Evolutionary conservation across 345 rosid genomes (phyloP), one percentile per base, ranked within the genome.

Genomic region (Lagerstroemia speciosa): DNA sequence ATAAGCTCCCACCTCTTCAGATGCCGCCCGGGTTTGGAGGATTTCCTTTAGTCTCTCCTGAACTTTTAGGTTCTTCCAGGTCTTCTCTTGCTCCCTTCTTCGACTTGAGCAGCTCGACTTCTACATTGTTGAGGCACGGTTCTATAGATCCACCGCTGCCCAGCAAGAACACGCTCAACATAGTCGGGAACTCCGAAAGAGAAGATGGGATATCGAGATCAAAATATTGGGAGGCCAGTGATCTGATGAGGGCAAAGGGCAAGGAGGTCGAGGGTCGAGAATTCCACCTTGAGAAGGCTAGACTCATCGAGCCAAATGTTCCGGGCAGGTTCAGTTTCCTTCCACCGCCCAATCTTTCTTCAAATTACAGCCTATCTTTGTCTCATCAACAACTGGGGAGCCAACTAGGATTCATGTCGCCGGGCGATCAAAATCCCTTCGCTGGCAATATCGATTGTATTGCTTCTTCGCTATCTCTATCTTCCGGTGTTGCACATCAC

Each of bases 341-440:
- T 72, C 84, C 88, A 1, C 27, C 75, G 26, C 71, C 80, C 20
- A 79, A 67, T 62, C 57, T 88, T 65, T 85, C 91, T 58, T n/a
- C n/a, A n/a, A n/a, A n/a, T n/a, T n/a, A n/a, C n/a, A n/a, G n/a
- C n/a, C n/a, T n/a, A n/a, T n/a, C n/a, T n/a, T n/a, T n/a, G n/a
- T n/a, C n/a, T n/a, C 94, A 85, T 11, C n/a, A n/a, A n/a, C 61
- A 55, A 37, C 80, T 81, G 60, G 98, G 92, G 71, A 75, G 68
- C 73, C 88, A 89, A 72, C 31, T 8, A 33, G 89, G 86, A 57
- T 76, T 83, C 32, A 70, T 74, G 32, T 14, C 46, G 24, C 85
- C 84, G 57, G 7, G 83, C 10, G 88, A 85, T 62, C 80, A 68
- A 64, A 66, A 82, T 65, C 70, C 65, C 52, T 43, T 43, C 30